Percentiles rank a stretch among this genome's conserved stretches.
Conservation (phyloP, 2,329 filamentous ascomycete genomes). For the Aspergillaceae sp. region DNA sequence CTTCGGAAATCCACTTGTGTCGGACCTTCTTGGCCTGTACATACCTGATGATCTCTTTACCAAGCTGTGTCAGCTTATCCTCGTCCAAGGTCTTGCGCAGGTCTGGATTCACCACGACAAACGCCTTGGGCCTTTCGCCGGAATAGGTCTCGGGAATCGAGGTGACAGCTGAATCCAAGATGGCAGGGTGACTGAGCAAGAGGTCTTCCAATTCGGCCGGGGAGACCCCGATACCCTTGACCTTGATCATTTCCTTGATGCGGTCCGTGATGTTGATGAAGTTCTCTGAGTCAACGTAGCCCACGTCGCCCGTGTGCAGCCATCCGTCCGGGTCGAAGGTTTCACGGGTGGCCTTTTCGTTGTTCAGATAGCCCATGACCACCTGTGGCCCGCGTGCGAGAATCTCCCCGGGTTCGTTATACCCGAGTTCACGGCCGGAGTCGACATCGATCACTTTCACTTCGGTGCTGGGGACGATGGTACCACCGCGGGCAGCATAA, state of each 20-base stretch:
- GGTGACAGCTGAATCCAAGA: slow-evolving; percentile 51
- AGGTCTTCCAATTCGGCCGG: slow-evolving; percentile 57
- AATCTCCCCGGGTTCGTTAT: slow-evolving; percentile 49
- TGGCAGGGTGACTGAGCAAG: slow-evolving; percentile 48
- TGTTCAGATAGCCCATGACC: slow-evolving; percentile 62
- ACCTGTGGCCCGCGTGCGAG: slow-evolving; percentile 69
- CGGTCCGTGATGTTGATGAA: slow-evolving; percentile 48
- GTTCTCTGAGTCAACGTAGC: slow-evolving; percentile 47
- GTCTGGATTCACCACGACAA: slow-evolving; percentile 40
- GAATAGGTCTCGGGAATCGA: slow-evolving; percentile 27
- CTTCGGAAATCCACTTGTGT: slow-evolving; percentile 31
- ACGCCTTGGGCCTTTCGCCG: slow-evolving; percentile 51
- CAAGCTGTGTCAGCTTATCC: slow-evolving; percentile 9
- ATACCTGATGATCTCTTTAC: slow-evolving; percentile 48
- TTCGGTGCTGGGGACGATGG: slow-evolving; percentile 52
- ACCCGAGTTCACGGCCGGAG: slow-evolving; percentile 42
- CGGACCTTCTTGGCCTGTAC: slow-evolving; percentile 59
- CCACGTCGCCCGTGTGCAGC: slow-evolving; percentile 60
- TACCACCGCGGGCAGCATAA: slow-evolving; percentile 29
- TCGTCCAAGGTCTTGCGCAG: neutral
- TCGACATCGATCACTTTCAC: slow-evolving; percentile 49
- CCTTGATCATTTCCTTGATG: slow-evolving; percentile 62
- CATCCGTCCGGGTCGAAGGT: slow-evolving; percentile 55
- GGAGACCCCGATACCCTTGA: slow-evolving; percentile 49
- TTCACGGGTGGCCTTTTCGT: slow-evolving; percentile 59